Evolutionary conservation across 2,329 filamentous ascomycete species (phyloP), one percentile per base, ranked within the genome.

Genomic region (Colletotrichum australisinense): DNA sequence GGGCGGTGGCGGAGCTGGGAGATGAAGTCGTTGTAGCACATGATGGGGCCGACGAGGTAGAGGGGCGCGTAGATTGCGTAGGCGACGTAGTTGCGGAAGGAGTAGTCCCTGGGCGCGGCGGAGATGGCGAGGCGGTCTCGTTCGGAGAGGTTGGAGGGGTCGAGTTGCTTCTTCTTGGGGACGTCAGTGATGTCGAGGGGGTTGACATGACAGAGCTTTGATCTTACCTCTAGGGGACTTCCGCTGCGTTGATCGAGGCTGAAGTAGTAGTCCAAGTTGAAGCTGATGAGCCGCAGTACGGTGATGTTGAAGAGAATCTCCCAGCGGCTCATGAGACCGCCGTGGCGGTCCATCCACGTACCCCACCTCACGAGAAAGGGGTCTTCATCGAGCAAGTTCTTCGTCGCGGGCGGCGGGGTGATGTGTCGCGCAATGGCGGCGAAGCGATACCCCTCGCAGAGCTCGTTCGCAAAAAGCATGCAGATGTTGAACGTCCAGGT

Each of bases 1-100:
- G 94, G 84, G 14, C 88, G 89, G 83, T 96, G 93, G 76, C 94
- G 93, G 74, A 89, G 88, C 81, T 99, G 97, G 0, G 94, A 93
- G 75, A 98, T 92, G 86, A 97, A 99, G 86, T 99, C 97, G 83
- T 99, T 99, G 86, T 98, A 99, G 14, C 95, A 98, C 74, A 99
- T 82, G 78, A 99, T 98, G 1, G 97, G 97, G 0, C 97, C 97
- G 0, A 95, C 91, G 38, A 99, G 89, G 82, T 98, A 99, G 1
- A 99, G 89, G 0, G 97, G 97, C 2, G 95, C 95, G 80, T 99
- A 99, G 72, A 98, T 90, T 52, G 92, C 86, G 81, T 98, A 99
- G 57, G 94, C 95, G 58, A 98, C 81, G 82, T 97, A 98, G 83
- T 97, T 97, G 76, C 93, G 91, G 83, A 97, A 95, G 28, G 85